Evolutionary conservation across 1,139 yeast genomes (phyloP).

Genomic region (Maudiozyma humilis): DNA sequence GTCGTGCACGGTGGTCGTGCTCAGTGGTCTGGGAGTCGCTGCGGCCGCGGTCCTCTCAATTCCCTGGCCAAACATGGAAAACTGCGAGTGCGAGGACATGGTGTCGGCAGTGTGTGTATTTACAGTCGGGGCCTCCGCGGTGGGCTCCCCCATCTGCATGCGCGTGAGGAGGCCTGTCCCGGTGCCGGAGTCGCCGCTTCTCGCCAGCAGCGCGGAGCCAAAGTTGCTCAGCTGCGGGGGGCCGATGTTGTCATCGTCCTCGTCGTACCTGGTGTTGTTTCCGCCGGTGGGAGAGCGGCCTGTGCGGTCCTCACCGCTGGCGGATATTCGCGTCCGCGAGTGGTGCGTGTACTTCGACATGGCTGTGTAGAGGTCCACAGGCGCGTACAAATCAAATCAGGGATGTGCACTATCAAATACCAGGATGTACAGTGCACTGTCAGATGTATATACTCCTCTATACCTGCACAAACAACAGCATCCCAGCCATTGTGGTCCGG

Average conservation of each 20-base stretch:
- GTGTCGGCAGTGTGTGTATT: not conserved
- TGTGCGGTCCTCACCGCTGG: not conserved
- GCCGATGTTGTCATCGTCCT: constrained; percentile 23
- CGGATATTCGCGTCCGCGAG: constrained; percentile 4
- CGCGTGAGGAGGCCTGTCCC: not conserved
- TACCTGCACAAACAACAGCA: too few relatives aligned
- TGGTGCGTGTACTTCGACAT: constrained; percentile 13
- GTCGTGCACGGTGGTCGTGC: constrained; percentile 15
- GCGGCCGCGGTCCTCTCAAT: not conserved
- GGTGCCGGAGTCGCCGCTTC: not conserved
- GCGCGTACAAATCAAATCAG: too few relatives aligned
- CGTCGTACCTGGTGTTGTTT: constrained; percentile 14
- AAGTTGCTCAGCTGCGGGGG: constrained; percentile 29
- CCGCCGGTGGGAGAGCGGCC: not conserved
- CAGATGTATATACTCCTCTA: too few relatives aligned
- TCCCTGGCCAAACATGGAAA: constrained; percentile 10
- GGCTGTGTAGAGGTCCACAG: not conserved
- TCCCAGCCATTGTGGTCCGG: too few relatives aligned
- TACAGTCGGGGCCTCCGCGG: constrained; percentile 1
- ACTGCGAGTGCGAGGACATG: not conserved
- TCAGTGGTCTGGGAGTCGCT: constrained; percentile 9
- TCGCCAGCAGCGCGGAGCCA: constrained; percentile 26
- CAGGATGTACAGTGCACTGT: too few relatives aligned
- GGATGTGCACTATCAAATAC: too few relatives aligned
- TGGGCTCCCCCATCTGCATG: not conserved